Evolutionary conservation across 441 rosid genomes (phyloP), one percentile per base, ranked within the genome.

Genomic region (Euphorbia schlechtendalii): DNA sequence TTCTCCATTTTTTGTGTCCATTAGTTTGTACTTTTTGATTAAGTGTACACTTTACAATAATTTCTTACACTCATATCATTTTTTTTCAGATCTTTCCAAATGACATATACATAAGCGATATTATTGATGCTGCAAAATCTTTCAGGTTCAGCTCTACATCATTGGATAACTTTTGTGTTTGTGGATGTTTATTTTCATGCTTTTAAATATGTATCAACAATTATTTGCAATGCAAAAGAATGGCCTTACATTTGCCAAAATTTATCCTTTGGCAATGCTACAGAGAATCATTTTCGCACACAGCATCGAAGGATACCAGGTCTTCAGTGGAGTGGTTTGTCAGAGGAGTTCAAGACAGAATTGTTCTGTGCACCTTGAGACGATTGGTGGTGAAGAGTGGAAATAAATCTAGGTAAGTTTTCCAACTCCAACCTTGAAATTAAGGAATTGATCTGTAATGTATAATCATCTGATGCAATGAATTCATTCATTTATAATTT

Each of bases 1-100:
- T 24, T 17, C 9, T 56, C 30, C 24, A 3, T 40, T n/a, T 13
- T 55, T 55, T 56, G 28, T 24, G 22, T 8, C 51, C 56, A 24
- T 15, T 6, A 22, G 54, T 69, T 43, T 20, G 34, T 41, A 41
- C 41, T 69, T 32, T 43, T 21, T 61, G 45, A 32, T 64, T 34
- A 53, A 6, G 32, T n/a, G n/a, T n/a, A n/a, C n/a, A n/a, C n/a
- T 64, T 51, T 52, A 8, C 49, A 51, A 17, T 8, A 17, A 5
- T 69, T 54, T 59, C 34, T 73, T 53, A 68, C 36, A 34, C 63
- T 63, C 22, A 20, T 56, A 24, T 32, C 25, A 14, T 40, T 71
- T 62, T 76, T 71, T 18, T 60, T 34, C 87, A 91, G 98, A 91
- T 94, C 17, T 81, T 94, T 76, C 99, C 98, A 14, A 83, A 82